Evolutionary conservation across 306 rosid species (phyloP), one percentile per base, ranked within the genome.

Genomic region (Cucumis cinereus): DNA sequence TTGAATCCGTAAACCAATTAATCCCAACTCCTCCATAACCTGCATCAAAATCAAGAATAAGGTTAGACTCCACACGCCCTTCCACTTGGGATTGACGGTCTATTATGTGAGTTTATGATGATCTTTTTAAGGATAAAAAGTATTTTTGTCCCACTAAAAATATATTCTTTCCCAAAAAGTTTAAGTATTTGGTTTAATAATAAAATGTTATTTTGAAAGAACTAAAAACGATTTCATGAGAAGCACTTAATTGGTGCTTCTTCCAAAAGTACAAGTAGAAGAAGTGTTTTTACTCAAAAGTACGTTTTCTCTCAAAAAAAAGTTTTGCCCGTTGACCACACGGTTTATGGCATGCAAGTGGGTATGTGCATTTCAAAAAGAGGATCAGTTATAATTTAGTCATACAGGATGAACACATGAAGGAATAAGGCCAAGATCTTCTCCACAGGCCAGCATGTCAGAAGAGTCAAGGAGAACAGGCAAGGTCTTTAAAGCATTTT

Each of bases 321-420:
- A 53, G 10, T 53, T 53, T 3, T 53, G 57, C 10, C 57, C 0
- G 3, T 19, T 56, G 4, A 53, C 23, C 57, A 0, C 22, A 2
- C 0, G n/a, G 8, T 63, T 63, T 7, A 58, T 19, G 6, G 43
- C 68, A 60, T 74, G 19, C 47, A 26, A 54, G 11, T 53, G 15
- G 47, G 45, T 52, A 28, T 11, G 26, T 15, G 56, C 33, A 13
- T 26, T 40, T 66, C n/a, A 30, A 74, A 36, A 74, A 81, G 8
- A 61, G 79, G 78, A 47, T 19, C 60, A 56, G 52, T 58, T 76
- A 75, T 43, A 61, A 69, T 72, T 49, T 24, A 47, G 54, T 7
- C 95, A 43, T 89, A 94, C 99, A 72, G 99, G 97, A 89, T 91
- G 94, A 73, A 94, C 99, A 82, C 97, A 94, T 77, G 96, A 88